Evolutionary conservation across 192 early-diverging fungal species (phyloP).

Genomic region (Pilaira anomala): DNA sequence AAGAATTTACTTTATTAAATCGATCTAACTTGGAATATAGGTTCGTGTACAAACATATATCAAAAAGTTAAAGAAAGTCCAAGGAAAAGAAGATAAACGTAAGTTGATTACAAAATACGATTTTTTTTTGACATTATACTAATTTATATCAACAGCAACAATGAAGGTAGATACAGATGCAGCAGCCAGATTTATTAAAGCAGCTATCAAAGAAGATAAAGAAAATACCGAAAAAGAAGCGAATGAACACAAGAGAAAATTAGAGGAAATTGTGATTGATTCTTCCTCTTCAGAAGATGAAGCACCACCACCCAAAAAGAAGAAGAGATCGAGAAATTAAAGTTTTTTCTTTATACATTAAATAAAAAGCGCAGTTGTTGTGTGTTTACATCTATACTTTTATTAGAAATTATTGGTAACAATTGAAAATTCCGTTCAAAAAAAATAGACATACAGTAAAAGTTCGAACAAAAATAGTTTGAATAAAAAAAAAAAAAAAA

Average conservation of each 20-base stretch:
- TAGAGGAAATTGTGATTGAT: background rate
- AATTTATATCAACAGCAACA: slow-evolving; percentile 12
- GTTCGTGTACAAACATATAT: slow-evolving; percentile 31
- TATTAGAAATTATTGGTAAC: too few species aligned
- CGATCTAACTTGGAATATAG: background rate
- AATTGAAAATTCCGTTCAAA: too few species aligned
- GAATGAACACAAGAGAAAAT: background rate
- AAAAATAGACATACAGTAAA: too few species aligned
- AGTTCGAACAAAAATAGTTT: too few species aligned
- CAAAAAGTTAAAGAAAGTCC: slow-evolving; percentile 26
- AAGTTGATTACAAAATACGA: background rate
- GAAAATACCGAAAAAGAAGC: background rate
- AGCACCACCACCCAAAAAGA: background rate
- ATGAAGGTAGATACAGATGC: slow-evolving; percentile 29
- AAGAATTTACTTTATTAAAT: background rate
- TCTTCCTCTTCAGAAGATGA: slow-evolving; percentile 11
- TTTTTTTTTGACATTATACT: background rate
- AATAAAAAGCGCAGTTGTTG: too few species aligned
- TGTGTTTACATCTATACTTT: too few species aligned
- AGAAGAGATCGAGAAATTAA: slow-evolving; percentile 4
- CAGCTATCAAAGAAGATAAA: slow-evolving; percentile 5
- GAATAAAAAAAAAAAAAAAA: too few species aligned
- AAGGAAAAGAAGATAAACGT: slow-evolving; percentile 24
- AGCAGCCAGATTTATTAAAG: slow-evolving; percentile 29
- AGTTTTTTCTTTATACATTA: too few species aligned